phyloP scores from a whole-genome alignment of 1,139 yeast species.

The Kazachstania sp. region DNA sequence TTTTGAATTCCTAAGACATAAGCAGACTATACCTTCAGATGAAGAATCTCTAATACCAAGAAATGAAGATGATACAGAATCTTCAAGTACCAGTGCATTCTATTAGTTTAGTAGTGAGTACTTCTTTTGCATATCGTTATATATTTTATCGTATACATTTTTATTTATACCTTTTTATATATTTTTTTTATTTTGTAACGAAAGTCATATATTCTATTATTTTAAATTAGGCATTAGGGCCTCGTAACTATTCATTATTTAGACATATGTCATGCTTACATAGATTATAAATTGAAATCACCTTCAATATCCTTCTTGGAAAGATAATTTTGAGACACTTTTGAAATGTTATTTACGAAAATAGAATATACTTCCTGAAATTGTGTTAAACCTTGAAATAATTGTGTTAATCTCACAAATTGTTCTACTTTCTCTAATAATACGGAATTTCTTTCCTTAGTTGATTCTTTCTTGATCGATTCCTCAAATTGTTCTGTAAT shows the following conservation, averaged over 20 bases:
- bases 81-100: slow-evolving; percentile 8
- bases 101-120: not conserved
- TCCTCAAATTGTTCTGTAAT: slow-evolving; percentile 35
- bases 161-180: not conserved
- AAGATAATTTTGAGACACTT: slow-evolving; percentile 34
- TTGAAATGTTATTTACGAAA: slow-evolving; percentile 35
- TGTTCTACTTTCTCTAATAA: slow-evolving; percentile 36
- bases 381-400: slow-evolving; percentile 44
- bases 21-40: slow-evolving; percentile 9
- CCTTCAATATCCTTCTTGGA: slow-evolving; percentile 21
- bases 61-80: slow-evolving; percentile 5
- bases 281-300: slow-evolving; percentile 5
- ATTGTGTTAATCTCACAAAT: slow-evolving; percentile 41
- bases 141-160: not conserved
- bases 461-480: slow-evolving; percentile 24
- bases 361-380: slow-evolving; percentile 42
- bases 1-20: slow-evolving; percentile 37
- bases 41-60: slow-evolving; percentile 14
- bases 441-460: slow-evolving; percentile 28
- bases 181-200: not conserved
- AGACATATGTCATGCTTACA: not conserved
- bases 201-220: slow-evolving; percentile 1
- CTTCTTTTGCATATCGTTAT: too few species aligned
- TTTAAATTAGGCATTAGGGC: too few species aligned
- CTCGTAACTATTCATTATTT: not conserved